A percentile compares a stretch with the other conserved stretches of the same genome.
These are phyloP conservation scores for Trypethelium eluteriae DNA, from an alignment of 495 filamentous ascomycete genomes.

Conservation along the genomic window DNA sequence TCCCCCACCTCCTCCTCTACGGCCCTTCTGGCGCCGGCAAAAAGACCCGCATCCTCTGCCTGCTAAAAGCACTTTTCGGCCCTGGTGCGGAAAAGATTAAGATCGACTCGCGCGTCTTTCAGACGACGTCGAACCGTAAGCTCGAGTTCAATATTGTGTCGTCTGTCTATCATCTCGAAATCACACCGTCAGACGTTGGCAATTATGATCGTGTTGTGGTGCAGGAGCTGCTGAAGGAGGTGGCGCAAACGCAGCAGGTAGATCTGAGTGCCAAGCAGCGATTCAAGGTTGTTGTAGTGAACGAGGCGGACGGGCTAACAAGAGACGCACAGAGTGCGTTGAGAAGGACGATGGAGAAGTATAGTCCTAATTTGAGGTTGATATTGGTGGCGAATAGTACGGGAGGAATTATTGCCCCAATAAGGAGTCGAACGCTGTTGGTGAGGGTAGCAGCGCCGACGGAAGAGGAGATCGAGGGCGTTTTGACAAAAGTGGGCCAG, in stretches of 20 bases:
- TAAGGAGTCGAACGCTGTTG: conserved; percentile 78
- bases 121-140: conserved; percentile 90
- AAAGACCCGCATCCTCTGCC: conserved; percentile 93
- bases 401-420: conserved; percentile 95
- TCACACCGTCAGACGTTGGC: conserved; percentile 95
- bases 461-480: conserved; percentile 70
- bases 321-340: conserved; percentile 93
- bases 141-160: conserved; percentile 98
- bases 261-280: conserved; percentile 78
- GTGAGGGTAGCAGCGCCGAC: conserved; percentile 88
- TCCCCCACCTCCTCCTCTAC: conserved; percentile 93
- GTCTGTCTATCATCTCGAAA: conserved; percentile 93
- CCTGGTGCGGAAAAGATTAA: conserved; percentile 37
- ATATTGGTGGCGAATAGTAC: conserved; percentile 92
- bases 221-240: conserved; percentile 93
- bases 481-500: conserved; percentile 64
- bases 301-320: conserved; percentile 93
- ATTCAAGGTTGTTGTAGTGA: conserved; percentile 98
- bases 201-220: conserved; percentile 91
- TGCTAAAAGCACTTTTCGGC: conserved; percentile 37
- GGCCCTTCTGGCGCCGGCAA: conserved; percentile 95
- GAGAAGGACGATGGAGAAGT: conserved; percentile 97
- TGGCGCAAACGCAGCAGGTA: conserved; percentile 97
- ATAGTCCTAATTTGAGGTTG: conserved; percentile 84
- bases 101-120: conserved; percentile 71